Conservation (phyloP, 257 asterid genomes). For the Solanum bulbocastanum region DNA sequence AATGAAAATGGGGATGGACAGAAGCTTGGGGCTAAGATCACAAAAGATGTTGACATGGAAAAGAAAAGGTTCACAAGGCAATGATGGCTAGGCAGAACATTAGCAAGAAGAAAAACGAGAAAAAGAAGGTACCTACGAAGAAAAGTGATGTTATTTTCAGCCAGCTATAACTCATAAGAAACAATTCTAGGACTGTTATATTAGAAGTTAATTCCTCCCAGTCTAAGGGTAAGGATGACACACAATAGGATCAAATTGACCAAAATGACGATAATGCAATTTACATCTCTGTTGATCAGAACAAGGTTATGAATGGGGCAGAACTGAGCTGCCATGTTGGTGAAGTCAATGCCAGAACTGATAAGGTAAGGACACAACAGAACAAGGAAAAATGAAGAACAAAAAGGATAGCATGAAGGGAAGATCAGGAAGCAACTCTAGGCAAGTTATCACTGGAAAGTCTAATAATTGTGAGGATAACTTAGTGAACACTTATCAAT, state of each 20-base stretch:
- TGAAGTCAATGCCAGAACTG: neutral
- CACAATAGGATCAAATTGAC: neutral
- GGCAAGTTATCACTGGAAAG: neutral
- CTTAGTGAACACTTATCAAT: neutral
- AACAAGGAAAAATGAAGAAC: neutral
- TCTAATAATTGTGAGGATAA: neutral
- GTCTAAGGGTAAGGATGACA: neutral
- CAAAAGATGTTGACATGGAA: neutral
- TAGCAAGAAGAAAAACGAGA: neutral
- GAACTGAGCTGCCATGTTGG: neutral
- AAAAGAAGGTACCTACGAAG: neutral
- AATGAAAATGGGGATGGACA: neutral
- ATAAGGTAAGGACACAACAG: neutral
- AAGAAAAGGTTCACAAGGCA: neutral
- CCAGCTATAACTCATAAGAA: neutral
- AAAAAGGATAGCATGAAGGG: neutral
- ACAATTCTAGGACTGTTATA: neutral
- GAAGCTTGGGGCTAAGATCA: neutral
- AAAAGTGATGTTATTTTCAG: neutral
- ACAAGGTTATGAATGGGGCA: neutral
- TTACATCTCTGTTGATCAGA: neutral
- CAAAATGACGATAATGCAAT: neutral
- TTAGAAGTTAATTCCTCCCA: neutral
- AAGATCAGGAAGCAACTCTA: neutral
- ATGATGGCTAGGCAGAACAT: neutral